Percentiles rank a stretch among this genome's conserved stretches.
phyloP scores from a whole-genome alignment of 2,329 filamentous ascomycete genomes.

The Aspergillus neotritici region DNA sequence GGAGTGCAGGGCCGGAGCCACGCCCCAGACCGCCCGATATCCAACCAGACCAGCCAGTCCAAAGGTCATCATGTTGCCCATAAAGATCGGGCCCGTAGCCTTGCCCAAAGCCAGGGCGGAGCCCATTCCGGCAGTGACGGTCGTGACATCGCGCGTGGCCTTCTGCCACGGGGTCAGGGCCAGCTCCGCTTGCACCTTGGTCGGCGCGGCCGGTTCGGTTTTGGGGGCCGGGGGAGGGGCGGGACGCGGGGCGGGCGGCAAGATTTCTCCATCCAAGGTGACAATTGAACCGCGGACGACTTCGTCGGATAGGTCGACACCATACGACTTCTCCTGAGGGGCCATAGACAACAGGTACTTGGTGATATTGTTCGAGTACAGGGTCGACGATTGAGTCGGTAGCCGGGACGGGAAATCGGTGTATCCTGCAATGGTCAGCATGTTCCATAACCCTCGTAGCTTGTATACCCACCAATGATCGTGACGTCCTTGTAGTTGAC shows the following conservation, averaged over 20 bases:
- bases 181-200: slow-evolving; percentile 53
- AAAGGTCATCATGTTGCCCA: slow-evolving; percentile 82
- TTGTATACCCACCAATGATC: slow-evolving; percentile 60
- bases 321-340: slow-evolving; percentile 71
- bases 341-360: slow-evolving; percentile 80
- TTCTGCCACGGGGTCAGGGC: slow-evolving; percentile 78
- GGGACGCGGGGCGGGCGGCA: slow-evolving; percentile 69
- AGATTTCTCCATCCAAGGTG: slow-evolving; percentile 67
- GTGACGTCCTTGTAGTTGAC: slow-evolving; percentile 70
- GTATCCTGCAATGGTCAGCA: slow-evolving; percentile 51
- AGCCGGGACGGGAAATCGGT: slow-evolving; percentile 82
- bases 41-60: slow-evolving; percentile 78
- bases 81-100: slow-evolving; percentile 74
- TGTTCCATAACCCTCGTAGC: background rate
- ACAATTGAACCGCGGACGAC: slow-evolving; percentile 82
- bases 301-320: slow-evolving; percentile 74
- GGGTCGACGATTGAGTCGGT: slow-evolving; percentile 79
- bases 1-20: slow-evolving; percentile 74
- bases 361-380: slow-evolving; percentile 91
- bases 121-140: slow-evolving; percentile 72
- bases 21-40: slow-evolving; percentile 84
- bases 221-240: slow-evolving; percentile 50
- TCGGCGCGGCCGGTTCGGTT: slow-evolving; percentile 45
- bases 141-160: slow-evolving; percentile 66
- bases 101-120: slow-evolving; percentile 71